Conservation (phyloP, 768 basidiomycete genomes). For the Tricholoma sp. region DNA sequence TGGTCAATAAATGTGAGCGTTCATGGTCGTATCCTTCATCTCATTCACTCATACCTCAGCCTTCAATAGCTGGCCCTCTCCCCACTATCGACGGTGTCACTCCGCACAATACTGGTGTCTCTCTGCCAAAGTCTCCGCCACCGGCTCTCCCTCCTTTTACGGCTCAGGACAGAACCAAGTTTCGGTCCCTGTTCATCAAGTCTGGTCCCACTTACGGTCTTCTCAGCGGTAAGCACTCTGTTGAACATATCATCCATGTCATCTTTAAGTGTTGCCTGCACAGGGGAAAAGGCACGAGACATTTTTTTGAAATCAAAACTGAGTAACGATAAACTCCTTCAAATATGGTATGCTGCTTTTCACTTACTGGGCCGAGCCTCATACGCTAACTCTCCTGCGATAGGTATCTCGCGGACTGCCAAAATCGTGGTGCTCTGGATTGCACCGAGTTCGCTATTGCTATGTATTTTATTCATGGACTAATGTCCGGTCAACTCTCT, state of each 20-base stretch:
- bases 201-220: constrained; percentile 72
- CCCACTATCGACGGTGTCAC: constrained; percentile 73
- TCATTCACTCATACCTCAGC: constrained; percentile 12
- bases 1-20: constrained; percentile 67
- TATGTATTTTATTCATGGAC: constrained; percentile 94
- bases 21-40: constrained; percentile 6
- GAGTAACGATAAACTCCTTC: constrained; percentile 77
- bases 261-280: background rate
- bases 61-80: constrained; percentile 68
- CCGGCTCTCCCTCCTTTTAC: constrained; percentile 63
- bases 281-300: constrained; percentile 84
- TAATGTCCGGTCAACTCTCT: constrained; percentile 74
- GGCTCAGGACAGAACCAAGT: constrained; percentile 80
- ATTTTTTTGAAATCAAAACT: constrained; percentile 91
- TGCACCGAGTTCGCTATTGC: constrained; percentile 89
- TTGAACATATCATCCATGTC: background rate
- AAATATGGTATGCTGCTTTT: constrained; percentile 71
- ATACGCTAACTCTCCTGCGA: constrained; percentile 5
- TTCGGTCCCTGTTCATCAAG: constrained; percentile 68
- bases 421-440: constrained; percentile 86
- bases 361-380: background rate
- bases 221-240: constrained; percentile 57
- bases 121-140: constrained; percentile 59
- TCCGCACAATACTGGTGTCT: constrained; percentile 53
- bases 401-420: constrained; percentile 94